Evolutionary conservation across 352 stramenopile species (phyloP), one percentile per base, ranked within the genome.

Genomic region (Phytophthora macrochlamydospora): DNA sequence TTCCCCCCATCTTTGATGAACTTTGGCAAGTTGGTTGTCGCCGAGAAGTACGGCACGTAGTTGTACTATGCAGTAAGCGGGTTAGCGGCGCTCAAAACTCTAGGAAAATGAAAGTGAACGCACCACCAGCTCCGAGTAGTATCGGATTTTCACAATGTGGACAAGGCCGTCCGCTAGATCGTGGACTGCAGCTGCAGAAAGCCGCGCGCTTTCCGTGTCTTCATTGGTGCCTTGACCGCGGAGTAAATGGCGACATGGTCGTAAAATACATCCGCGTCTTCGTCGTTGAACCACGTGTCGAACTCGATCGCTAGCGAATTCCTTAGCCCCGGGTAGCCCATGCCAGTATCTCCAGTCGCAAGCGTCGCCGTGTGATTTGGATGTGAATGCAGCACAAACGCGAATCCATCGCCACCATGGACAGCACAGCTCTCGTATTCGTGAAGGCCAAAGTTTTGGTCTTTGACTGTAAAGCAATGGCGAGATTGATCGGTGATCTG

Each of bases 221-320:
- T 58, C 35, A 60, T 90, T 92, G 37, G 35, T 57, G n/a, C 35
- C 38, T 35, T 59, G 31, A 1, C 79, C 79, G 9, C 70, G 71
- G 76, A 89, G 64, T 91, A 91, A 37, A 90, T 78, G 2, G 80
- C 66, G 7, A 95, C 76, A 67, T 94, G 87, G 65, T 95, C 87
- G 45, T 89, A 80, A 28, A 93, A 90, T 1, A 81, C 76, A 32
- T 90, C 83, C 3, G 59, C 42, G 3, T 59, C 54, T 7, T 89
- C 73, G 59, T 69, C 67, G 66, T 97, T 88, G 69, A 88, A 93
- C 89, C 91, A 91, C 48, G 92, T 92, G 63, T 98, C 90, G 67
- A 98, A 98, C 62, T 97, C 91, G 24, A 98, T 79, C n/a, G 90
- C 92, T 11, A 98, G 58, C 14, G 86, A 92, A 57, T 97, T 97